phyloP scores from a whole-genome alignment of 805 yeast genomes.

The Cyberlindnera sargentensis region DNA sequence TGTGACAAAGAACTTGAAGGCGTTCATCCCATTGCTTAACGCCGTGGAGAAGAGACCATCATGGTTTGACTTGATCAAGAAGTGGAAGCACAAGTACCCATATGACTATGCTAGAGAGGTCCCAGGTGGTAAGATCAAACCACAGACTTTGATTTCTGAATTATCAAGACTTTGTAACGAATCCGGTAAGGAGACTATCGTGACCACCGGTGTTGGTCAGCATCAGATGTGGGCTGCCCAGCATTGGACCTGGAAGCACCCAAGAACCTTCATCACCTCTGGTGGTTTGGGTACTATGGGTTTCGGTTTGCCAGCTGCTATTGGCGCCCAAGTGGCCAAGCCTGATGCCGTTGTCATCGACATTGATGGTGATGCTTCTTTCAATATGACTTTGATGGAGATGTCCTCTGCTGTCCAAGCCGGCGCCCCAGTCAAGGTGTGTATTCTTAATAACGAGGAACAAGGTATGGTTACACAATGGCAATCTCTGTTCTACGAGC shows the following conservation, averaged over 20 bases:
- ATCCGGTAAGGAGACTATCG: slow-evolving; percentile 66
- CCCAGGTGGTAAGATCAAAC: slow-evolving; percentile 75
- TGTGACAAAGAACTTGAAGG: slow-evolving; percentile 68
- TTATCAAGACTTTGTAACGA: slow-evolving; percentile 63
- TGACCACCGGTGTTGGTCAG: slow-evolving; percentile 98
- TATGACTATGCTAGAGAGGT: slow-evolving; percentile 77
- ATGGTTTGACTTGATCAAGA: slow-evolving; percentile 70
- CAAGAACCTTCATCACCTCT: slow-evolving; percentile 92
- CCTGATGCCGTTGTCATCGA: slow-evolving; percentile 95
- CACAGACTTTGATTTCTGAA: slow-evolving; percentile 84
- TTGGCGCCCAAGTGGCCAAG: slow-evolving; percentile 94
- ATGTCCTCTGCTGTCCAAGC: slow-evolving; percentile 93
- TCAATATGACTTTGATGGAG: slow-evolving; percentile 95
- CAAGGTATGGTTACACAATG: slow-evolving; percentile 99
- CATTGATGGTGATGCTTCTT: slow-evolving; percentile 98
- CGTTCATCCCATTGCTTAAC: slow-evolving; percentile 64
- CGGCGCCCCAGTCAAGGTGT: slow-evolving; percentile 79
- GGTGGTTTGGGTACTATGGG: slow-evolving; percentile 99
- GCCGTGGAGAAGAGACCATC: slow-evolving; percentile 60
- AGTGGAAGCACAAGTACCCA: slow-evolving; percentile 86
- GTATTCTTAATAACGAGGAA: slow-evolving; percentile 92
- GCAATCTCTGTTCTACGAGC: slow-evolving; percentile 96
- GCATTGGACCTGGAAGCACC: slow-evolving; percentile 88
- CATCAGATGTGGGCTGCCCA: slow-evolving; percentile 99
- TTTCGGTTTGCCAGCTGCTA: slow-evolving; percentile 93